Evolutionary conservation across 305 asterid genomes (phyloP).

Genomic region (Fraxinus dipetala): DNA sequence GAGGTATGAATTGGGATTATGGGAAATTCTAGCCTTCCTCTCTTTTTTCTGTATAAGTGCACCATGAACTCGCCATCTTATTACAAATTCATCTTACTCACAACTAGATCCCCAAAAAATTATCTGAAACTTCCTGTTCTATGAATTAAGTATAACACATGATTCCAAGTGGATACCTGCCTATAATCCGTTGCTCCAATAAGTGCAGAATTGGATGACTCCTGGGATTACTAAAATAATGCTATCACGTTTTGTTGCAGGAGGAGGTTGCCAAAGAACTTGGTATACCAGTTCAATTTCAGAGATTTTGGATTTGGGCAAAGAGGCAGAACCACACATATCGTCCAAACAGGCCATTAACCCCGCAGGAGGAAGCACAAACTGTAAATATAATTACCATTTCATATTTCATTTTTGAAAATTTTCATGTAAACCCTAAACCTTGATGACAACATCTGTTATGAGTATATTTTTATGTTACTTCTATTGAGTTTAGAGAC

Average conservation of each 20-base stretch:
- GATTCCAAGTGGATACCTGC: neutral
- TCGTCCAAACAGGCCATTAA: conserved; percentile 74
- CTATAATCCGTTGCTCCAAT: neutral
- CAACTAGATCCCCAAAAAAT: neutral
- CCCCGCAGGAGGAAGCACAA: conserved; percentile 68
- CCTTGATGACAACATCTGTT: neutral
- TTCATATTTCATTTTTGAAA: neutral
- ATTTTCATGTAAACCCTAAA: neutral
- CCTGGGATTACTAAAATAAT: neutral
- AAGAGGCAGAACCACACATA: conserved; percentile 78
- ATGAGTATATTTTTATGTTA: neutral
- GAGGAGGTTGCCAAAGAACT: conserved; percentile 74
- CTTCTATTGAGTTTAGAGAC: neutral
- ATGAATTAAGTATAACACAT: neutral
- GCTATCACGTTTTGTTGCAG: conserved; percentile 33
- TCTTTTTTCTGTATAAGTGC: neutral
- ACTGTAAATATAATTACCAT: conserved; percentile 39
- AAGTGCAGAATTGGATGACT: neutral
- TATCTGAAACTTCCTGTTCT: neutral
- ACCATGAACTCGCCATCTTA: neutral
- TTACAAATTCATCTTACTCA: neutral
- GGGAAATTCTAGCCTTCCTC: neutral
- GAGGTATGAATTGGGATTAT: neutral
- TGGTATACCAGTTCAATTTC: conserved; percentile 70
- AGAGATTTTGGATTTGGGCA: conserved; percentile 87